Conservation (phyloP, 495 filamentous ascomycete genomes). For the Alectoria sarmentosa region DNA sequence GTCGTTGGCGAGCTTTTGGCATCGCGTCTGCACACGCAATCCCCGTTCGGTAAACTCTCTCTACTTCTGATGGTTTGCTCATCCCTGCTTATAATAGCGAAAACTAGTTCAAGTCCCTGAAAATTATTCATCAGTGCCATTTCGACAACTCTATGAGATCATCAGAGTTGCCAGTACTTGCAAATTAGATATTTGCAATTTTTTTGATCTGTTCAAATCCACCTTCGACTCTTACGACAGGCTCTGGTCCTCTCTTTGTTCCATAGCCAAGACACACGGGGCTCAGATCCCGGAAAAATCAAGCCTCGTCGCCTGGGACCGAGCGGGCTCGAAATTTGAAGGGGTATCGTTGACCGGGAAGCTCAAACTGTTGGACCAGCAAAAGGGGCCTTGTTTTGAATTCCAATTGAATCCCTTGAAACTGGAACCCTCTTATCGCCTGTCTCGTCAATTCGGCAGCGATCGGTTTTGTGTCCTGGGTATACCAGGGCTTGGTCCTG, state of each 20-base stretch:
- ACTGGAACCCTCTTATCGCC: slow-evolving; percentile 39
- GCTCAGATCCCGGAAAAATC: slow-evolving; percentile 36
- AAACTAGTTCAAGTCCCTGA: slow-evolving; percentile 6
- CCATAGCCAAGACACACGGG: slow-evolving; percentile 30
- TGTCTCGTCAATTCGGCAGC: slow-evolving; percentile 43
- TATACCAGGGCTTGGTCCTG: slow-evolving; percentile 32
- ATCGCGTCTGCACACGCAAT: not conserved
- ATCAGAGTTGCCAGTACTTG: slow-evolving; percentile 36
- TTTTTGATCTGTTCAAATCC: slow-evolving; percentile 25
- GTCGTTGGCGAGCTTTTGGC: not conserved
- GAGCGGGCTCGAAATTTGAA: slow-evolving; percentile 36
- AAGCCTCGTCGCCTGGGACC: slow-evolving; percentile 37
- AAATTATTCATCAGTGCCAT: slow-evolving; percentile 23
- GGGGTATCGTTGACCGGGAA: slow-evolving; percentile 38
- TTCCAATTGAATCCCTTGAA: slow-evolving; percentile 39
- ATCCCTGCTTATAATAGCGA: not conserved
- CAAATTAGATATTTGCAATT: slow-evolving; percentile 32
- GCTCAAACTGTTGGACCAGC: slow-evolving; percentile 35
- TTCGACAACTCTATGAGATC: slow-evolving; percentile 42
- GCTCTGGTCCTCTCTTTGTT: slow-evolving; percentile 37
- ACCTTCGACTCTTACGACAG: slow-evolving; percentile 31
- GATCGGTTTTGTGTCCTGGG: slow-evolving; percentile 42
- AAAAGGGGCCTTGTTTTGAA: slow-evolving; percentile 36
- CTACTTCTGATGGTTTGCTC: not conserved
- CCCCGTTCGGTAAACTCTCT: slow-evolving; percentile 1